These are phyloP conservation scores for Alternaria viburni DNA, from an alignment of 2,329 filamentous ascomycete species.

Conservation along the genomic window DNA sequence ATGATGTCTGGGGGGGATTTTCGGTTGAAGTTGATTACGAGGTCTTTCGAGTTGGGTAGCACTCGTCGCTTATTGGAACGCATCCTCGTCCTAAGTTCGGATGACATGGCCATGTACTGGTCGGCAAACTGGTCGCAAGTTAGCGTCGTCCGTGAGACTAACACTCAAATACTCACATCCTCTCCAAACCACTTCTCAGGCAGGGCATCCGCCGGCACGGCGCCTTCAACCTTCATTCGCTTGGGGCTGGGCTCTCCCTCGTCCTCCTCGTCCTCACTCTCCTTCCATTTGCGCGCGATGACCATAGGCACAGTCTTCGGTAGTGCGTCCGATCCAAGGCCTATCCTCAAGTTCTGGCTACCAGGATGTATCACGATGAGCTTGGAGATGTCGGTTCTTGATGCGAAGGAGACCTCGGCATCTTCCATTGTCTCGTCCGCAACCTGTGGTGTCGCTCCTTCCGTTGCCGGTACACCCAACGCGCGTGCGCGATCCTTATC, in stretches of 20 bases:
- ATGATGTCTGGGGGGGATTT: conserved; percentile 84
- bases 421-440: conserved; percentile 43
- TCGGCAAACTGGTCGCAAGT: conserved; percentile 54
- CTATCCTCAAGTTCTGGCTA: conserved; percentile 93
- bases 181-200: conserved; percentile 86
- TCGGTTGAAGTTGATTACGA: conserved; percentile 93
- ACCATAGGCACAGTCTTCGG: conserved; percentile 95
- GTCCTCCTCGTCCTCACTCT: conserved; percentile 83
- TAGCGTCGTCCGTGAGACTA: not conserved
- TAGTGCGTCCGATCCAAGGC: conserved; percentile 92
- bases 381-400: conserved; percentile 74
- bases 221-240: conserved; percentile 65
- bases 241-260: conserved; percentile 79
- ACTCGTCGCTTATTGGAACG: conserved; percentile 92
- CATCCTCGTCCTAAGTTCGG: conserved; percentile 89
- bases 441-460: conserved; percentile 30
- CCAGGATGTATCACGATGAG: conserved; percentile 95
- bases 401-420: conserved; percentile 32
- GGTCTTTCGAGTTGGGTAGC: conserved; percentile 94
- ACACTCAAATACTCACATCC: conserved; percentile 60
- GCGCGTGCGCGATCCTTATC: conserved; percentile 87
- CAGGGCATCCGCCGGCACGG: conserved; percentile 64
- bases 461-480: conserved; percentile 64
- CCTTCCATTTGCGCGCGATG: conserved; percentile 77
- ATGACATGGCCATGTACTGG: conserved; percentile 79